Conservation (phyloP, 176 grass and related monocot species). For the Zea mays region Zm-B73-REFERENCE-NAM-5.0 NC_050097.1:111600001-111600500, state of each 20-base stretch:
- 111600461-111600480: constrained; percentile 26
- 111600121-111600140: neutral
- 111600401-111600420: neutral
- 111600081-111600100: neutral
- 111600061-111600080: neutral
- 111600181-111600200: neutral
- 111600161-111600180: neutral
- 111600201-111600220: too few species aligned
- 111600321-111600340: too few species aligned
- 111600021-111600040: neutral
- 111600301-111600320: too few species aligned
- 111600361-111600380: neutral
- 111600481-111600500: neutral
- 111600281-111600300: too few species aligned
- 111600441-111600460: too few species aligned
- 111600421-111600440: constrained; percentile 64
- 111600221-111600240: neutral
- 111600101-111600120: neutral
- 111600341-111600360: neutral
- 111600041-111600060: neutral
- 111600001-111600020: neutral
- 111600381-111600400: neutral
- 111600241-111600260: too few species aligned
- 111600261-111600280: too few species aligned
- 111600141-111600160: neutral